A percentile compares a stretch with the other conserved stretches of the same genome.
These are phyloP conservation scores for Trichoderma asperellum DNA, from an alignment of 2,329 filamentous ascomycete species.

Conservation along the genomic window DNA sequence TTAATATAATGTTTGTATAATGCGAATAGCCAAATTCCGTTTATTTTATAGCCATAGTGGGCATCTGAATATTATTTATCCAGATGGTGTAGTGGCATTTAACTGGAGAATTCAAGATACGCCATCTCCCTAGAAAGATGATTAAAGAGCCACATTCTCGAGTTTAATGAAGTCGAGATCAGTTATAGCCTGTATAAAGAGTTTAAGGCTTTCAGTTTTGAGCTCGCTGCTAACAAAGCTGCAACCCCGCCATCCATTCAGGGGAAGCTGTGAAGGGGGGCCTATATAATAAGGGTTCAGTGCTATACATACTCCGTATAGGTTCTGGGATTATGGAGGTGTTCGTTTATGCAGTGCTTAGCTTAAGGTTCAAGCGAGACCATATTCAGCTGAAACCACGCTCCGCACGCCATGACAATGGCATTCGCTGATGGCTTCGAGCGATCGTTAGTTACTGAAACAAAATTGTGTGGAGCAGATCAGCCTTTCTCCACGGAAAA, in stretches of 20 bases:
- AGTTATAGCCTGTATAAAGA: no score
- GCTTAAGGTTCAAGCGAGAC: neutral
- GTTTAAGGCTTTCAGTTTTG: neutral
- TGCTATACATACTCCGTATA: no score
- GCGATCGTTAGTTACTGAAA: no score
- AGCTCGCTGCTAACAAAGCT: neutral
- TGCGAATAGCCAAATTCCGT: neutral
- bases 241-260: neutral
- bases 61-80: no score
- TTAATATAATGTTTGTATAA: no score
- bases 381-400: neutral
- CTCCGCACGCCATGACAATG: no score
- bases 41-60: no score
- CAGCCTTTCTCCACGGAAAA: neutral
- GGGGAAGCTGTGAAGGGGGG: neutral
- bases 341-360: neutral
- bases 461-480: no score
- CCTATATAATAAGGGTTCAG: neutral
- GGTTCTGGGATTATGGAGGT: neutral
- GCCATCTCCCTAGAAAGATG: no score
- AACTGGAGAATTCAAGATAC: neutral
- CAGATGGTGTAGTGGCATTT: neutral
- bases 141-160: no score
- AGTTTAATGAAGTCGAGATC: no score
- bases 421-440: no score